phyloP scores from a whole-genome alignment of 1,284 basidiomycete species.

The Exobasidium cylindrosporum region DNA sequence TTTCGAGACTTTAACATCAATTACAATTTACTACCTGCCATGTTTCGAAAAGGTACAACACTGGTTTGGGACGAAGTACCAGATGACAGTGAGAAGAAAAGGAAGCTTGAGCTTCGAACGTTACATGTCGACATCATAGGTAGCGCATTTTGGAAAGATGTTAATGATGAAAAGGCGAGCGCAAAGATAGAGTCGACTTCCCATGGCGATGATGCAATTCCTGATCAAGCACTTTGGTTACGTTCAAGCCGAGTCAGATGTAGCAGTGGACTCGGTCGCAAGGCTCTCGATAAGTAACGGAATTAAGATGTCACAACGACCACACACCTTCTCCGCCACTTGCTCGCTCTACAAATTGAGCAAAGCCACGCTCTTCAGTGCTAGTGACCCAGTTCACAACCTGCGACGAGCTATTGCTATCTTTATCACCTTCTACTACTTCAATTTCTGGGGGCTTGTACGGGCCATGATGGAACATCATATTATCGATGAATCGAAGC shows the following conservation, averaged over 20 bases:
- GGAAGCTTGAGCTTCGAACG: slow-evolving; percentile 29
- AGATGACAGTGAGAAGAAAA: slow-evolving; percentile 19
- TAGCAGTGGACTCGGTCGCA: neutral
- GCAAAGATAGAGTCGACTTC: neutral
- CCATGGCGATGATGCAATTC: neutral
- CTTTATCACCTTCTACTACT: slow-evolving; percentile 1
- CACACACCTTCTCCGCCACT: neutral
- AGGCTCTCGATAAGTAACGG: neutral
- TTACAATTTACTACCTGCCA: slow-evolving; percentile 73
- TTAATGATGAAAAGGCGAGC: neutral
- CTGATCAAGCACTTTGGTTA: neutral
- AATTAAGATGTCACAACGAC: too few relatives aligned
- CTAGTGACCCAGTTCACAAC: slow-evolving; percentile 1
- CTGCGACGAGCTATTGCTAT: neutral
- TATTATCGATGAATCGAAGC: neutral
- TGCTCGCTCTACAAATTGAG: neutral
- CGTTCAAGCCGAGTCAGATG: neutral
- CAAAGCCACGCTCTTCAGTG: slow-evolving; percentile 6
- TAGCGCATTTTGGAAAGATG: slow-evolving; percentile 38
- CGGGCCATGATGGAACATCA: neutral
- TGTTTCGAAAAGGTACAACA: slow-evolving; percentile 82
- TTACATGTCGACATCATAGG: slow-evolving; percentile 53
- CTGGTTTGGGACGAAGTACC: slow-evolving; percentile 63
- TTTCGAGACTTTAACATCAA: slow-evolving; percentile 79
- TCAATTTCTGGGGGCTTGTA: neutral